Conservation (phyloP, 1,284 basidiomycete genomes). For the Apiotrichum veenhuisii region DNA sequence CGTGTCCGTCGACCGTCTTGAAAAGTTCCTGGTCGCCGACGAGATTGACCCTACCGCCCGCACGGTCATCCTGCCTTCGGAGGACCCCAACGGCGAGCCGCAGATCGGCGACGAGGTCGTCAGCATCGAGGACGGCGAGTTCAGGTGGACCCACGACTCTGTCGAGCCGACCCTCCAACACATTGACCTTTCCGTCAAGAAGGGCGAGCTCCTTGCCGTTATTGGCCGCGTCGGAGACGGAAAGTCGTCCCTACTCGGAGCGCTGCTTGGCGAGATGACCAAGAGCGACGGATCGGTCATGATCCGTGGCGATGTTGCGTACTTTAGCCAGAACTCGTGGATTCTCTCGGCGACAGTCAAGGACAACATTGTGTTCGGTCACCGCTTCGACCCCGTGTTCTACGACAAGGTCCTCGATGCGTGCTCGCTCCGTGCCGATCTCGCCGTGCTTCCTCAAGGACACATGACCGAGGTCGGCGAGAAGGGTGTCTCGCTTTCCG, state of each 20-base stretch:
- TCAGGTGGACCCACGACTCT: constrained; percentile 64
- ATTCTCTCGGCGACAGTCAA: constrained; percentile 76
- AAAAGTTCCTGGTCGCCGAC: constrained; percentile 68
- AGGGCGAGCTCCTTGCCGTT: constrained; percentile 82
- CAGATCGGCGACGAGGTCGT: constrained; percentile 69
- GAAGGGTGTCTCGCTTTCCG: constrained; percentile 54
- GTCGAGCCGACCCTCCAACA: constrained; percentile 67
- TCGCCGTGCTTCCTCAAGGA: constrained; percentile 67
- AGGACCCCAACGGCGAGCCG: constrained; percentile 48
- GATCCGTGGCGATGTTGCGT: constrained; percentile 73
- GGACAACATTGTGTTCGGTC: constrained; percentile 87
- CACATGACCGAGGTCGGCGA: constrained; percentile 74
- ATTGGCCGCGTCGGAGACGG: constrained; percentile 90
- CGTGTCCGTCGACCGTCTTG: constrained; percentile 78
- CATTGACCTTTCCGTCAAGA: constrained; percentile 69
- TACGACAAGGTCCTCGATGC: constrained; percentile 54
- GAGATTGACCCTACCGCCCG: constrained; percentile 78
- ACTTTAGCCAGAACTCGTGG: constrained; percentile 88
- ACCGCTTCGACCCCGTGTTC: constrained; percentile 69
- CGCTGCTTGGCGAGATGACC: constrained; percentile 75
- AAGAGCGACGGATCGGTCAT: constrained; percentile 68
- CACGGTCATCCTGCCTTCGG: constrained; percentile 50
- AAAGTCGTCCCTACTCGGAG: constrained; percentile 59
- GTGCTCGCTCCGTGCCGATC: constrained; percentile 77
- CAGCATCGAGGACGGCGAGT: constrained; percentile 67